These are phyloP conservation scores for Gossypium turneri DNA, from an alignment of 345 rosid genomes.

Conservation along the genomic window DNA sequence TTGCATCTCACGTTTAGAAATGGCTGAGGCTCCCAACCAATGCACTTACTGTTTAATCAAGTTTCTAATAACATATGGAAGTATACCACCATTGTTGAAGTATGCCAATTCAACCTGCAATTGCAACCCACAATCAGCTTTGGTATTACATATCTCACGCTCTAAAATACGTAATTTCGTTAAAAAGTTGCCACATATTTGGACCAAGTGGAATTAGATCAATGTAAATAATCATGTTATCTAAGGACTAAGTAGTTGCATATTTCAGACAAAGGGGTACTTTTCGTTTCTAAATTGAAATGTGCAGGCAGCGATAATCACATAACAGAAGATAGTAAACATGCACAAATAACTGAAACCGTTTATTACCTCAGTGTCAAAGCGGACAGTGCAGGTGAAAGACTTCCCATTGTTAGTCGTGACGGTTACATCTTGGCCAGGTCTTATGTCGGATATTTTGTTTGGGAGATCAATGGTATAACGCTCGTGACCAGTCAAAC, in stretches of 20 bases:
- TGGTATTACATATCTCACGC: background rate
- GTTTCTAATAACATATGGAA: constrained; percentile 87
- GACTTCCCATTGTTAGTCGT: constrained; percentile 78
- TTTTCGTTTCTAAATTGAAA: background rate
- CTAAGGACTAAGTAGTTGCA: background rate
- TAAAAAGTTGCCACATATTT: background rate
- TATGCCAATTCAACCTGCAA: constrained; percentile 91
- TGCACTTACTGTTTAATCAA: constrained; percentile 48
- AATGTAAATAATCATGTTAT: background rate
- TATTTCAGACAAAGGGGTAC: background rate
- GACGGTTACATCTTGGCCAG: constrained; percentile 94
- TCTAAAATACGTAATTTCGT: background rate
- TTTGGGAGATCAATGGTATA: constrained; percentile 82
- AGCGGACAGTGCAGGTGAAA: constrained; percentile 85
- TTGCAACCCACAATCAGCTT: background rate
- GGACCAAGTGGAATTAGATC: background rate
- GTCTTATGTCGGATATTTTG: constrained; percentile 63
- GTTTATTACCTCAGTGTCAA: constrained; percentile 84
- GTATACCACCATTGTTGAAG: constrained; percentile 92
- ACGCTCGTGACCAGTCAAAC: constrained; percentile 87
- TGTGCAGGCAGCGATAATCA: background rate
- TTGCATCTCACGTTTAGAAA: constrained; percentile 21
- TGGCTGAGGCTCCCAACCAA: background rate
- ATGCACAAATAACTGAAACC: background rate
- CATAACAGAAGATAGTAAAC: background rate